Evolutionary conservation across 495 filamentous ascomycete species (phyloP).

Genomic region (Aspergillus panamensis): DNA sequence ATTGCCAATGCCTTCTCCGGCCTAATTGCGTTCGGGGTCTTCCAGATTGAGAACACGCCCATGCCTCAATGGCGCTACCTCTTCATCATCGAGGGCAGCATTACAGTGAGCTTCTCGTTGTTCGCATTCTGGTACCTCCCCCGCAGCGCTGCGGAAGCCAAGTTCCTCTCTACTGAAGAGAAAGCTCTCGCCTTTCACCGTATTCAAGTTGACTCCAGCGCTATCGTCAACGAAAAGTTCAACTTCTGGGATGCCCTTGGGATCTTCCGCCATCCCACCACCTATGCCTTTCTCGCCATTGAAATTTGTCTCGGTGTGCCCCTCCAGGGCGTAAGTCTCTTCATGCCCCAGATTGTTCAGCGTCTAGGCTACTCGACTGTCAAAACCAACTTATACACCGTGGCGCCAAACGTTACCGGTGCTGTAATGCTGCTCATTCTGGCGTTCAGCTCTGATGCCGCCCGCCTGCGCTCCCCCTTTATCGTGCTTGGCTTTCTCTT

Average conservation of each 20-base stretch:
- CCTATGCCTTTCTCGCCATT: conserved; percentile 62
- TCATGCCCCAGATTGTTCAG: conserved; percentile 69
- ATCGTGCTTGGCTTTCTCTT: conserved; percentile 69
- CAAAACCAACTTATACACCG: conserved; percentile 74
- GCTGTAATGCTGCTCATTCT: conserved; percentile 67
- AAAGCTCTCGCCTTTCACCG: conserved; percentile 68
- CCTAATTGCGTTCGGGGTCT: conserved; percentile 70
- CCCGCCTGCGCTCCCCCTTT: conserved; percentile 67
- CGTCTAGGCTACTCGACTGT: conserved; percentile 60
- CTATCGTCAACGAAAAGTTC: conserved; percentile 68
- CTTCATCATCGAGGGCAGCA: conserved; percentile 69
- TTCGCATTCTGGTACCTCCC: conserved; percentile 74
- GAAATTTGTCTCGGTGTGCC: conserved; percentile 76
- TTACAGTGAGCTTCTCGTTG: conserved; percentile 60
- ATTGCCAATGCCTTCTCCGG: conserved; percentile 74
- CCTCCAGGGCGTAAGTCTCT: conserved; percentile 65
- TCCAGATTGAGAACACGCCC: conserved; percentile 59
- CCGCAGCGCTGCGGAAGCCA: conserved; percentile 55
- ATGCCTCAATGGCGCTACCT: conserved; percentile 67
- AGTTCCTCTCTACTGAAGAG: conserved; percentile 62
- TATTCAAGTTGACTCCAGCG: conserved; percentile 70
- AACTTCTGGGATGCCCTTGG: conserved; percentile 59
- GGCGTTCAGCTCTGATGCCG: conserved; percentile 62
- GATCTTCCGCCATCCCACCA: conserved; percentile 61
- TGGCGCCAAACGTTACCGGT: conserved; percentile 67